A percentile compares a stretch with the other conserved stretches of the same genome.
Evolutionary conservation across 257 asterid genomes (phyloP).

Genomic region (Penstemon eatonii): DNA sequence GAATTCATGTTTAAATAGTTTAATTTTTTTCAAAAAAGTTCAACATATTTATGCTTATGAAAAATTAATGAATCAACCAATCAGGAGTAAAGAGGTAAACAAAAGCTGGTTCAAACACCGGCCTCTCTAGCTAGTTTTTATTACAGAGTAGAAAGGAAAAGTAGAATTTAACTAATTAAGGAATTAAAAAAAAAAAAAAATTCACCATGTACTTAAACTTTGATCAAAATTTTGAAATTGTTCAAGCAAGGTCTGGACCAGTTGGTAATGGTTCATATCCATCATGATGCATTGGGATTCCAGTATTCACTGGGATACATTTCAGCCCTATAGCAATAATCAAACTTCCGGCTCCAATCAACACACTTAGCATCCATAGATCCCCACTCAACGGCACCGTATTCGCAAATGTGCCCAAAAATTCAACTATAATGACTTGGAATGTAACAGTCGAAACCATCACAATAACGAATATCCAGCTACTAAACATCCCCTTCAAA

Average conservation of each 20-base stretch:
- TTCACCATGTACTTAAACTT: slow-evolving; percentile 11
- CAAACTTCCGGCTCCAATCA: slow-evolving; percentile 56
- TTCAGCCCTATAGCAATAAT: slow-evolving; percentile 54
- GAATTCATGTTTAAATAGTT: too few species aligned
- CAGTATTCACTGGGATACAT: slow-evolving; percentile 48
- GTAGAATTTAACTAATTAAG: too few species aligned
- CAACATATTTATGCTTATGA: too few species aligned
- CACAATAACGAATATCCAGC: slow-evolving; percentile 64
- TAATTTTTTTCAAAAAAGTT: too few species aligned
- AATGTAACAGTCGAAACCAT: slow-evolving; percentile 55
- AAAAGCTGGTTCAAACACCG: too few species aligned
- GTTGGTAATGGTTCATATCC: slow-evolving; percentile 71
- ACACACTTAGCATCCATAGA: slow-evolving; percentile 58
- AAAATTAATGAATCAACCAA: too few species aligned
- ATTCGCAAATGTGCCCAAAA: slow-evolving; percentile 57
- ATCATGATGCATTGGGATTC: slow-evolving; percentile 43
- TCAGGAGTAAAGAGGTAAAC: too few species aligned
- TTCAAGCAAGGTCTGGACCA: slow-evolving; percentile 71
- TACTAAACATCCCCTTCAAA: slow-evolving; percentile 57
- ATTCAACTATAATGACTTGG: slow-evolving; percentile 66
- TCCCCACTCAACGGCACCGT: slow-evolving; percentile 59
- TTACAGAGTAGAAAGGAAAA: too few species aligned
- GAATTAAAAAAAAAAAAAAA: too few species aligned
- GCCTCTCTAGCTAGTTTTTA: too few species aligned
- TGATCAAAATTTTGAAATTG: neutral